Conservation (phyloP, 345 rosid genomes). For the Heritiera littoralis region DNA sequence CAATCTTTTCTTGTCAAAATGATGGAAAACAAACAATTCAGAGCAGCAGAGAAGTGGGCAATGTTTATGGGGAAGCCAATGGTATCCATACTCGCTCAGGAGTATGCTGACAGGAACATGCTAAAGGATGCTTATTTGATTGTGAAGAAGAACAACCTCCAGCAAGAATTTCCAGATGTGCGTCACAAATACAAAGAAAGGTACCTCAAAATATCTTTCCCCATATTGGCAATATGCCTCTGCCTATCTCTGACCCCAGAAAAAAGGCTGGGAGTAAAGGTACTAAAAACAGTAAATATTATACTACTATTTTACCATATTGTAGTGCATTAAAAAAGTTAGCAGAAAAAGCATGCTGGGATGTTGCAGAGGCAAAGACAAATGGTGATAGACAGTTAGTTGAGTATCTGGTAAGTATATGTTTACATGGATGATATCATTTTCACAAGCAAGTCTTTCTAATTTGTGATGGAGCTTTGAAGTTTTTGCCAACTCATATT, state of each 20-base stretch:
- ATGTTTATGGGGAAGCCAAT: conserved; percentile 82
- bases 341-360: conserved; percentile 93
- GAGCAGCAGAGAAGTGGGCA: conserved; percentile 96
- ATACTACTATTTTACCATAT: conserved; percentile 15
- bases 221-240: not conserved
- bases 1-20: conserved; percentile 69
- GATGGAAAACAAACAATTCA: conserved; percentile 66
- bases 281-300: not conserved
- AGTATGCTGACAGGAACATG: conserved; percentile 71
- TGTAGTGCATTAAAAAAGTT: conserved; percentile 71
- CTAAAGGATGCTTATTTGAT: conserved; percentile 67
- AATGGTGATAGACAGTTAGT: conserved; percentile 69
- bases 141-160: conserved; percentile 74
- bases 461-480: not conserved
- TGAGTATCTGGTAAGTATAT: conserved; percentile 64
- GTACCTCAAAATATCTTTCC: conserved; percentile 35
- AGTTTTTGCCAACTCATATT: not conserved
- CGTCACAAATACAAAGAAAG: conserved; percentile 77
- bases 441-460: not conserved
- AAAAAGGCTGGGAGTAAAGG: too few relatives aligned
- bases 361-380: conserved; percentile 81
- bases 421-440: not conserved
- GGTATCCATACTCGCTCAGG: conserved; percentile 66
- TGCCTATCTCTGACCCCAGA: not conserved
- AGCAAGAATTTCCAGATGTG: conserved; percentile 67